Conservation (phyloP, 2,329 filamentous ascomycete species). For the Pseudopithomyces maydicus region DNA sequence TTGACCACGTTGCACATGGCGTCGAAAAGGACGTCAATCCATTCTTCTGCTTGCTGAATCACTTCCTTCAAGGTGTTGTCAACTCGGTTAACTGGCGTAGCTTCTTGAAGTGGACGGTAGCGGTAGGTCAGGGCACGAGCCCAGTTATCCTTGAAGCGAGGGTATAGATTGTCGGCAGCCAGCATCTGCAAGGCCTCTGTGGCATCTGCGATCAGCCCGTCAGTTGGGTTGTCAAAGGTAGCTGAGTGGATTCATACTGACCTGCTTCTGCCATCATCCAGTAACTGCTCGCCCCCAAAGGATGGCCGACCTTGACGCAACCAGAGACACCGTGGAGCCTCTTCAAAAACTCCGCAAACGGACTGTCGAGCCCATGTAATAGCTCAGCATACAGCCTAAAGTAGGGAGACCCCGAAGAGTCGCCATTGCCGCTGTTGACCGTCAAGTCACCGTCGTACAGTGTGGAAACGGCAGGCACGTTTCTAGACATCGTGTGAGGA, state of each 20-base stretch:
- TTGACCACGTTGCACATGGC: conserved; percentile 1
- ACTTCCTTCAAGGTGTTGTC: conserved; percentile 3
- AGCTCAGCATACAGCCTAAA: not conserved
- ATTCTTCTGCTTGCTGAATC: not conserved
- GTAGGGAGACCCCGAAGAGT: not conserved
- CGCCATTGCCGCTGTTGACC: not conserved
- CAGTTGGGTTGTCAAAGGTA: not conserved
- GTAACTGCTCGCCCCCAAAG: not conserved
- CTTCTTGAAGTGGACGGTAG: conserved; percentile 5
- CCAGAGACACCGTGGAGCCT: conserved; percentile 2
- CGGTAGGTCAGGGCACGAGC: conserved; percentile 6
- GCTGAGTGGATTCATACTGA: not conserved
- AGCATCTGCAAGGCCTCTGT: not conserved
- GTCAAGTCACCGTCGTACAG: not conserved
- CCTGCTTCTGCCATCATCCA: not conserved
- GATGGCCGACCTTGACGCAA: not conserved
- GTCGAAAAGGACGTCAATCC: not conserved
- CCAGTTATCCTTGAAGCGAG: conserved; percentile 3
- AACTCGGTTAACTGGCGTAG: not conserved
- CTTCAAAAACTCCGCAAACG: conserved; percentile 5
- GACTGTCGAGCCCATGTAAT: not conserved
- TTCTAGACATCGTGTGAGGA: not conserved
- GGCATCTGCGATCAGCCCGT: not conserved
- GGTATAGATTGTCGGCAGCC: not conserved
- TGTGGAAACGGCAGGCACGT: no score